Percentiles rank a stretch among this genome's conserved stretches.
phyloP scores from a whole-genome alignment of 176 grass and related monocot genomes.

The Leersia perrieri region DNA sequence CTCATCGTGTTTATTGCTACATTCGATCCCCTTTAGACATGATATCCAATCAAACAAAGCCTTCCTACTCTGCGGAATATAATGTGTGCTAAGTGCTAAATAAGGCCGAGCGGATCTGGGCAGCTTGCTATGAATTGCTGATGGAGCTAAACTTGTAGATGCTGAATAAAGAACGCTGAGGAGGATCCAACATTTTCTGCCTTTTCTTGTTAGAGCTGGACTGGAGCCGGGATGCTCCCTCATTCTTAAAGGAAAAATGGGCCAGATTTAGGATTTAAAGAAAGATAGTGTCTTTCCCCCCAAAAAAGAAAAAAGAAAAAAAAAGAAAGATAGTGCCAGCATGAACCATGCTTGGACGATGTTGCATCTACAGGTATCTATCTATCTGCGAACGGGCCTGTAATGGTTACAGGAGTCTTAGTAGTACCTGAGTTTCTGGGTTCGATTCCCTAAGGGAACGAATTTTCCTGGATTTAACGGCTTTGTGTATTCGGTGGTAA shows the following conservation, averaged over 20 bases:
- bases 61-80: background rate
- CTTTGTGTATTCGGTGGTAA: too few species aligned
- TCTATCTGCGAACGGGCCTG: too few species aligned
- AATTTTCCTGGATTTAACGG: too few species aligned
- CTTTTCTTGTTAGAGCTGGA: background rate
- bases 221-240: background rate
- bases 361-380: background rate
- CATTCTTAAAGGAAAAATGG: background rate
- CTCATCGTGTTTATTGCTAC: slow-evolving; percentile 30
- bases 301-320: too few species aligned
- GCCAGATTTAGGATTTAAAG: background rate
- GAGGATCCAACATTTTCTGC: background rate
- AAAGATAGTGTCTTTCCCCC: too few species aligned
- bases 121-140: background rate
- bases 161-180: background rate
- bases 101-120: background rate
- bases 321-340: background rate
- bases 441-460: too few species aligned
- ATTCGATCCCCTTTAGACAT: background rate
- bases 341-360: background rate
- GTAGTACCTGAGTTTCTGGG: too few species aligned
- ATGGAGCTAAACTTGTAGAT: background rate
- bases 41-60: background rate
- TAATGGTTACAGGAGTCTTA: too few species aligned
- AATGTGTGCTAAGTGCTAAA: background rate